phyloP scores from a whole-genome alignment of 2,329 filamentous ascomycete species.

The Phoma herbarum region DNA sequence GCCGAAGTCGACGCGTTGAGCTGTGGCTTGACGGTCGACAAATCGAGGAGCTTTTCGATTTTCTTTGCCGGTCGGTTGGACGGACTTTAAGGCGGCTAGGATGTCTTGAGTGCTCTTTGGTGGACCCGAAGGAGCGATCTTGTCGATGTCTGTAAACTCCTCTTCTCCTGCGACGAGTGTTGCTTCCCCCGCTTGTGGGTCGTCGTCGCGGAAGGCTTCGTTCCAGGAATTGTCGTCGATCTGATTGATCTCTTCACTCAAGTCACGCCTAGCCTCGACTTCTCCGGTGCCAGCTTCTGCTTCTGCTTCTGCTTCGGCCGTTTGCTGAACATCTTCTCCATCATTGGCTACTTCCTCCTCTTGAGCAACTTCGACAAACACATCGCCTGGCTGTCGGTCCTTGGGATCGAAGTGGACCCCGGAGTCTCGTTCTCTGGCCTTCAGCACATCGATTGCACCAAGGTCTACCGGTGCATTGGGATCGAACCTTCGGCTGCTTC shows the following conservation, averaged over 20 bases:
- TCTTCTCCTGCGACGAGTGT: constrained; percentile 24
- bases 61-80: constrained; percentile 42
- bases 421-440: constrained; percentile 32
- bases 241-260: neutral
- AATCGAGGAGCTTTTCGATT: constrained; percentile 36
- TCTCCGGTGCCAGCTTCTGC: constrained; percentile 13
- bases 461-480: constrained; percentile 37
- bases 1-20: constrained; percentile 51
- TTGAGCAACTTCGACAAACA: constrained; percentile 7
- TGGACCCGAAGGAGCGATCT: constrained; percentile 21
- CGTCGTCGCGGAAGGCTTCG: constrained; percentile 14
- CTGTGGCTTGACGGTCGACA: constrained; percentile 53
- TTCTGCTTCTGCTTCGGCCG: constrained; percentile 4
- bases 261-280: neutral
- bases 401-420: constrained; percentile 23
- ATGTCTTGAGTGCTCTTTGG: constrained; percentile 35
- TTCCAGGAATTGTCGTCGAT: constrained; percentile 20
- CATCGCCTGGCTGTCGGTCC: constrained; percentile 17
- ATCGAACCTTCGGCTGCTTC: constrained; percentile 44
- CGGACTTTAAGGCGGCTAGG: constrained; percentile 31
- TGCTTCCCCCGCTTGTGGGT: constrained; percentile 13
- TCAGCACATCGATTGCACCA: constrained; percentile 31
- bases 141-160: constrained; percentile 14
- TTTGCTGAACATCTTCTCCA: neutral
- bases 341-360: constrained; percentile 5